Conservation (phyloP, 2,329 filamentous ascomycete genomes). For the Xylaria polymorpha region DNA sequence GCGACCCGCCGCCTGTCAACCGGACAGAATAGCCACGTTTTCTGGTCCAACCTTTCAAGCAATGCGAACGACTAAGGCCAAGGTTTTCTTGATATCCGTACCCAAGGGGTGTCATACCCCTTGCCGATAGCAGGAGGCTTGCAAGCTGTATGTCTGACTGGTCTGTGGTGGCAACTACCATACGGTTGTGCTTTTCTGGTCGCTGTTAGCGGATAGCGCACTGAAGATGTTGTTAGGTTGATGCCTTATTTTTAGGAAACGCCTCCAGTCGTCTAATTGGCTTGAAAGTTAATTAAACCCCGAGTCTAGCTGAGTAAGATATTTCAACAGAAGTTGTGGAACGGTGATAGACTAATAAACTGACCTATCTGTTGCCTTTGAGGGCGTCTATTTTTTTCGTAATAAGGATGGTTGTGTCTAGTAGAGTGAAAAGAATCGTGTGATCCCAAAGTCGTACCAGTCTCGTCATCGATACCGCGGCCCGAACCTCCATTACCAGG, state of each 20-base stretch:
- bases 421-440: neutral
- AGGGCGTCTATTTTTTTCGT: neutral
- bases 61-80: neutral
- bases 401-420: neutral
- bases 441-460: neutral
- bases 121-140: no score
- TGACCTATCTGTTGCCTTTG: neutral
- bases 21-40: constrained; percentile 5
- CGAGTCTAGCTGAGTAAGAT: neutral
- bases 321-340: neutral
- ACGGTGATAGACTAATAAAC: neutral
- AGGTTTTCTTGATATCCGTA: neutral
- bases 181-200: neutral
- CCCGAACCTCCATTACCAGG: neutral
- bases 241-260: neutral
- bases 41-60: neutral
- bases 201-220: constrained; percentile 15
- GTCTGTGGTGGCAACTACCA: neutral
- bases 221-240: neutral
- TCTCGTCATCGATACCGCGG: neutral
- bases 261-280: neutral
- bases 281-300: neutral
- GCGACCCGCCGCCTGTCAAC: constrained; percentile 7
- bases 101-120: neutral
- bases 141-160: neutral